A percentile compares a stretch with the other conserved stretches of the same genome.
These are phyloP conservation scores for Pleurotus djamor DNA, from an alignment of 768 basidiomycete genomes.

Conservation along the genomic window DNA sequence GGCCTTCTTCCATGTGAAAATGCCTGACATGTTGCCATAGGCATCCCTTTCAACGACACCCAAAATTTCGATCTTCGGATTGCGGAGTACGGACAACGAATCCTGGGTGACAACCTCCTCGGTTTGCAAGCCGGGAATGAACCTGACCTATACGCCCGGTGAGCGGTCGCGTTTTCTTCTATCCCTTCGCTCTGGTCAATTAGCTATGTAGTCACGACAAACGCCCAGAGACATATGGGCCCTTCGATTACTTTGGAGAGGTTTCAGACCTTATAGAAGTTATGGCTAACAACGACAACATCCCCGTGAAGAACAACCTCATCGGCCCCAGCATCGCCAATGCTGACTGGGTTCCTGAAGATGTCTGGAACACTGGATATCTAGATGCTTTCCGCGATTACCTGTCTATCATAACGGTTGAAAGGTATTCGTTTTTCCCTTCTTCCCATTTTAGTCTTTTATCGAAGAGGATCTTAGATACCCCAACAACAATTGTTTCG, in stretches of 20 bases:
- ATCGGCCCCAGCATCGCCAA: conserved; percentile 35
- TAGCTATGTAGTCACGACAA: not conserved
- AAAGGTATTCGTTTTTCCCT: conserved; percentile 26
- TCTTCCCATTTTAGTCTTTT: not conserved
- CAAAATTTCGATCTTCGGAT: conserved; percentile 51
- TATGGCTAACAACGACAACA: conserved; percentile 13
- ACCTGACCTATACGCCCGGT: conserved; percentile 47
- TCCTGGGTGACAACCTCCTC: conserved; percentile 65
- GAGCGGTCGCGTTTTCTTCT: not conserved
- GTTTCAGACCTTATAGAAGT: conserved; percentile 33
- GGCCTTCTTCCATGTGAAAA: not conserved
- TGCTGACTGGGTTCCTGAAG: conserved; percentile 33
- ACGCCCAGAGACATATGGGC: conserved; percentile 8
- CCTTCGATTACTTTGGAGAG: conserved; percentile 38
- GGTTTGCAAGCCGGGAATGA: conserved; percentile 78
- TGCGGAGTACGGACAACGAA: conserved; percentile 58
- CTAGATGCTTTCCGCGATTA: conserved; percentile 21
- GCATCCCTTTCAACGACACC: conserved; percentile 69
- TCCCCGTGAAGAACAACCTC: conserved; percentile 30
- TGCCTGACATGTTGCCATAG: conserved; percentile 7
- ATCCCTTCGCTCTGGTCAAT: not conserved
- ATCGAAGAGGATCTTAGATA: not conserved
- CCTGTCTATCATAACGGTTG: conserved; percentile 33
- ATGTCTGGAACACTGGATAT: conserved; percentile 35
- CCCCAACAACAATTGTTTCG: conserved; percentile 37